A percentile compares a stretch with the other conserved stretches of the same genome.
Evolutionary conservation across 1,284 basidiomycete species (phyloP).

Genomic region (Baeospora myosura): DNA sequence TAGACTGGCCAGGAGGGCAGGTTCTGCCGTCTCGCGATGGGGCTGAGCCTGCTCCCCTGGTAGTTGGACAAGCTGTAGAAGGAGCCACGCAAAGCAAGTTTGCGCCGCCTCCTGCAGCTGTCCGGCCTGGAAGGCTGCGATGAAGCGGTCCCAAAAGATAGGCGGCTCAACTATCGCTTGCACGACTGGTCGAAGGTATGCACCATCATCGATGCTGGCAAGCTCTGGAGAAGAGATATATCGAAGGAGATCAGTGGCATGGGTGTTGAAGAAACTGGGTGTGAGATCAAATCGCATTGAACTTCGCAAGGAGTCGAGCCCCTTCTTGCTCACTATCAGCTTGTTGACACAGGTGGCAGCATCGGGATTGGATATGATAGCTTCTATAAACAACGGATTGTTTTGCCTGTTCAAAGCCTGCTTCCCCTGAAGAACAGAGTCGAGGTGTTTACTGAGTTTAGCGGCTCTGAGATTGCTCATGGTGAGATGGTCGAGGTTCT

Average conservation of each 20-base stretch:
- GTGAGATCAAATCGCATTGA: constrained; percentile 38
- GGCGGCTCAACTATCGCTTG: constrained; percentile 42
- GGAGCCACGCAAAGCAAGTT: constrained; percentile 40
- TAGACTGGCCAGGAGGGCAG: constrained; percentile 27
- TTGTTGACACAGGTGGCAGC: constrained; percentile 31
- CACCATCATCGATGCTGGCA: constrained; percentile 32
- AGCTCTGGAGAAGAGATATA: constrained; percentile 36
- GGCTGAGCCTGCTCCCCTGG: constrained; percentile 25
- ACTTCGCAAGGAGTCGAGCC: constrained; percentile 33
- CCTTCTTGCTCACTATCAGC: constrained; percentile 31
- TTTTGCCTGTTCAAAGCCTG: neutral
- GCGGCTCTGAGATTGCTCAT: too few species aligned
- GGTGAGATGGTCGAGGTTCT: too few species aligned
- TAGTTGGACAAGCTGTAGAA: constrained; percentile 41
- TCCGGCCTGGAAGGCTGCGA: constrained; percentile 24
- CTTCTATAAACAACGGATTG: constrained; percentile 28
- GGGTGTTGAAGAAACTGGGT: constrained; percentile 37
- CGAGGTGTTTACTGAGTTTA: constrained; percentile 1
- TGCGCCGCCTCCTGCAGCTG: constrained; percentile 29
- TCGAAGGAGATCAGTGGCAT: constrained; percentile 27
- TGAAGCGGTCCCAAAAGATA: constrained; percentile 24
- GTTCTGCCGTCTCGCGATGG: constrained; percentile 34
- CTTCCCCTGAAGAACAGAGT: neutral
- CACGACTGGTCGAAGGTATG: constrained; percentile 34
- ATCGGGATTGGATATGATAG: constrained; percentile 32